Base-by-base conservation (phyloP, 108 stramenopile species). In the Tribonema minus region DNA sequence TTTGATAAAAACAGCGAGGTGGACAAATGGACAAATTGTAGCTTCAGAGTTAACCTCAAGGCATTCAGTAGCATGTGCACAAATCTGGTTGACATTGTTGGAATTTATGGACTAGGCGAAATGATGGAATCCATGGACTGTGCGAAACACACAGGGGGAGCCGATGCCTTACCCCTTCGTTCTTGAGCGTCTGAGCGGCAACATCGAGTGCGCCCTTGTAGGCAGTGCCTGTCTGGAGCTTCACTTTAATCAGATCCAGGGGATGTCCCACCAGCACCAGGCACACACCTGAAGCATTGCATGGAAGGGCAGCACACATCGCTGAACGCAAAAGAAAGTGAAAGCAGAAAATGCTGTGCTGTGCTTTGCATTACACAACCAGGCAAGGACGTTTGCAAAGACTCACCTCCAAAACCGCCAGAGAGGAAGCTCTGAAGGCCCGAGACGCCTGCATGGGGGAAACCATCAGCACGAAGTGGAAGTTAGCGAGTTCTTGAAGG, bases 131-230 rank as follows among this genome's bases (percentile, higher is more conserved):
- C n/a, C n/a, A n/a, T n/a, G n/a, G n/a, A n/a, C n/a, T n/a, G n/a
- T n/a, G n/a, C n/a, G n/a, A 9, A 31, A 0, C 9, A 29, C 23
- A 20, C 15, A 34, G 2, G 62, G 20, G 20, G 15, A 27, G 60
- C 26, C 25, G 2, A 1, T 25, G n/a, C 15, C 82, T 65, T 23
- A 91, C 61, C 23, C 93, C 93, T 63, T 92, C 91, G 27, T 78
- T 73, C 26, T 68, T 83, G 26, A 92, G 70, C 1, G 91, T 91
- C 39, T 84, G 81, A 23, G 83, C 88, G 23, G 92, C 79, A 1
- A 62, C 77, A 37, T 82, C 81, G 0, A 25, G 12, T 1, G 80
- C 34, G 30, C 81, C 68, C 72, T 74, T 74, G 64, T 74, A 64
- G 1, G 30, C 61, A 4, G 64, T 63, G 20, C 79, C 80, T 46